Evolutionary conservation across 1,284 basidiomycete genomes (phyloP).

Genomic region (Phellinidium pouzarii): DNA sequence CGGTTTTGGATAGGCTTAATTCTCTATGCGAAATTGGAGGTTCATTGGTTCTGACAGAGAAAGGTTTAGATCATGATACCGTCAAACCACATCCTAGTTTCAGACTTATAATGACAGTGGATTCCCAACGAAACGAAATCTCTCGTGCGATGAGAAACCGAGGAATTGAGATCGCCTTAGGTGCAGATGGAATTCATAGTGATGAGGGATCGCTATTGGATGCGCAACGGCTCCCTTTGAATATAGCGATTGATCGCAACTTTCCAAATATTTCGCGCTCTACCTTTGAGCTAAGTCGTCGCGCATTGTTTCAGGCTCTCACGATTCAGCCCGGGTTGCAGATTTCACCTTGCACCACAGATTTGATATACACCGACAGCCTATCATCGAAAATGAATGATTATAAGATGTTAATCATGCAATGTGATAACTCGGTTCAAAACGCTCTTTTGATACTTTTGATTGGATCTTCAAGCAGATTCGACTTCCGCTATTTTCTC

Average conservation of each 20-base stretch:
- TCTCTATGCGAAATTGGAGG: conserved; percentile 91
- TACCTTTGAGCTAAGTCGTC: conserved; percentile 6
- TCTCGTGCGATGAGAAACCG: conserved; percentile 98
- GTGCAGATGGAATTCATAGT: neutral
- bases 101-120: conserved; percentile 90
- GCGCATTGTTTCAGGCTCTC: neutral
- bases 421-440: neutral
- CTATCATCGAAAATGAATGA: neutral
- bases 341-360: neutral
- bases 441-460: neutral
- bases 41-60: conserved; percentile 79
- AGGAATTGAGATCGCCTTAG: conserved; percentile 78
- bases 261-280: neutral
- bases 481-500: neutral
- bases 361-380: neutral
- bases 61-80: conserved; percentile 75
- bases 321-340: neutral
- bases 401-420: neutral
- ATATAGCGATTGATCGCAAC: neutral
- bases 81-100: conserved; percentile 85
- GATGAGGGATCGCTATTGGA: neutral
- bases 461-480: neutral
- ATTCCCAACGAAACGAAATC: conserved; percentile 88
- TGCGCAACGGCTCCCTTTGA: conserved; percentile 10
- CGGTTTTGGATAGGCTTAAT: conserved; percentile 95